A percentile compares a stretch with the other conserved stretches of the same genome.
Evolutionary conservation across 257 asterid species (phyloP).

Genomic region (Nicotiana tomentosiformis): DNA sequence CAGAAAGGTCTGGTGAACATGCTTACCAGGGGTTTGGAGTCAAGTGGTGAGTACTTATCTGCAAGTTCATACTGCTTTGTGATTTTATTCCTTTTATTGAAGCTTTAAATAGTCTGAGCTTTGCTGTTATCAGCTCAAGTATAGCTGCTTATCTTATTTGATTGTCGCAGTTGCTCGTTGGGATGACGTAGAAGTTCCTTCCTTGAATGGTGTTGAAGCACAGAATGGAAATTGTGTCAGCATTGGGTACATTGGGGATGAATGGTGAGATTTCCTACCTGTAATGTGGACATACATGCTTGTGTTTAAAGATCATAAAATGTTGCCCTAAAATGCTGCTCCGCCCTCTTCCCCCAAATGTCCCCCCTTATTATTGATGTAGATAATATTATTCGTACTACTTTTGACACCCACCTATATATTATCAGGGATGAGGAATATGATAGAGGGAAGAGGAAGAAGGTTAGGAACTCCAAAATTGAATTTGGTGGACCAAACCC

Average conservation of each 20-base stretch:
- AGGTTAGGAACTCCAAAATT: slow-evolving; percentile 42
- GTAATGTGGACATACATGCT: background rate
- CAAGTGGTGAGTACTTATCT: slow-evolving; percentile 34
- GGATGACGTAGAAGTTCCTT: slow-evolving; percentile 47
- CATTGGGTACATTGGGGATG: slow-evolving; percentile 83
- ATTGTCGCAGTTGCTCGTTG: slow-evolving; percentile 67
- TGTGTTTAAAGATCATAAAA: background rate
- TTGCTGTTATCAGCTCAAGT: background rate
- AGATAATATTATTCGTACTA: background rate
- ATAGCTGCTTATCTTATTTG: slow-evolving; percentile 13
- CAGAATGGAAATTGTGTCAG: slow-evolving; percentile 19
- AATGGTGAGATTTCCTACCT: slow-evolving; percentile 52
- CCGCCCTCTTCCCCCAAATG: background rate
- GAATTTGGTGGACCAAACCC: slow-evolving; percentile 60
- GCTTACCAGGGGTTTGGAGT: slow-evolving; percentile 65
- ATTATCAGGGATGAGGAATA: slow-evolving; percentile 87
- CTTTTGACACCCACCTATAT: background rate
- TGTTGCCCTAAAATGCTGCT: background rate
- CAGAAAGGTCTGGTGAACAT: slow-evolving; percentile 38
- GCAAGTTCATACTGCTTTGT: background rate
- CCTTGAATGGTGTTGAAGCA: slow-evolving; percentile 24
- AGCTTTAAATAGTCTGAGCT: background rate
- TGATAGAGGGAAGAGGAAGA: slow-evolving; percentile 90
- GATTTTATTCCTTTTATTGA: background rate
- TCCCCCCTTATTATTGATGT: background rate